These are phyloP conservation scores for Saturnispora halmiae DNA, from an alignment of 805 yeast species.

Conservation along the genomic window DNA sequence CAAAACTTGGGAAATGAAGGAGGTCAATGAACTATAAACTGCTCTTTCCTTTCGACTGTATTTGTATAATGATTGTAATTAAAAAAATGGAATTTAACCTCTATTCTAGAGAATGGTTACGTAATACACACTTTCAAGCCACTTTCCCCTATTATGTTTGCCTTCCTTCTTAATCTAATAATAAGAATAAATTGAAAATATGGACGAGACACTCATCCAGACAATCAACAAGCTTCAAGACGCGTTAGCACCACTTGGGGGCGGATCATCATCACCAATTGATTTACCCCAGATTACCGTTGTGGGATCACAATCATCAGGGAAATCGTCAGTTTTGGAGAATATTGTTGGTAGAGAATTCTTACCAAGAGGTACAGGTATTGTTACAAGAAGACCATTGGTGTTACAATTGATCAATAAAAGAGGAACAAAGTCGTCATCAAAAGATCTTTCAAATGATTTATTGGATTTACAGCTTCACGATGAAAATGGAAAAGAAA, in stretches of 20 bases:
- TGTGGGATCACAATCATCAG: constrained; percentile 86
- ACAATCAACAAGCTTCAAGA: constrained; percentile 89
- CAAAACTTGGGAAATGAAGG: constrained; percentile 61
- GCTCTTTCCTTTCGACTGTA: neutral
- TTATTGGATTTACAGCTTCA: constrained; percentile 37
- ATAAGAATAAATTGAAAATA: constrained; percentile 19
- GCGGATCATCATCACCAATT: constrained; percentile 80
- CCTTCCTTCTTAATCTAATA: neutral
- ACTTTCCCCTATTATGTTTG: neutral
- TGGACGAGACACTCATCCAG: constrained; percentile 73
- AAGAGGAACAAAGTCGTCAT: constrained; percentile 31
- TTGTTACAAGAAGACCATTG: constrained; percentile 83
- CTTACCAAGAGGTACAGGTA: constrained; percentile 87
- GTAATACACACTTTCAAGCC: neutral
- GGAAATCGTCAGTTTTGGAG: constrained; percentile 83
- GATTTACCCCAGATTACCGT: constrained; percentile 94
- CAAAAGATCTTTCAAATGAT: constrained; percentile 25
- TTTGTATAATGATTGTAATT: no score
- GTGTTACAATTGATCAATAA: constrained; percentile 72
- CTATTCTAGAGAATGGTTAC: no score
- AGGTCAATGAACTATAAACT: constrained; percentile 16
- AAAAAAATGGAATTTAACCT: no score
- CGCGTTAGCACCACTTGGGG: constrained; percentile 94
- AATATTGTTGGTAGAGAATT: constrained; percentile 89
- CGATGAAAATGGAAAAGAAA: constrained; percentile 38